These are phyloP conservation scores for Dactylellina drechsleri DNA, from an alignment of 2,329 filamentous ascomycete species.

Conservation along the genomic window DNA sequence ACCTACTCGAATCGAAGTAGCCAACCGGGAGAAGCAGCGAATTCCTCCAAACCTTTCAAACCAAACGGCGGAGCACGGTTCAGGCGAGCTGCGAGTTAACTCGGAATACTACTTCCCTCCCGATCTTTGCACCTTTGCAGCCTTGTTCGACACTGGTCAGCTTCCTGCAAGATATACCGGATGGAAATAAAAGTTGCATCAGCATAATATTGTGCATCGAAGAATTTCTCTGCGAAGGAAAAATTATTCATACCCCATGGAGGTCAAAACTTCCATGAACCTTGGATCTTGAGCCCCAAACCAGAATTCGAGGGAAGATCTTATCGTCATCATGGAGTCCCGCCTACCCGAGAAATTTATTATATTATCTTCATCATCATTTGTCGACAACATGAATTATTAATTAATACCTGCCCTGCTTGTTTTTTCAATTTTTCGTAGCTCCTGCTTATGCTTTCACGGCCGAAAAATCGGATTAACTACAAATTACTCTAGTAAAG, in stretches of 20 bases:
- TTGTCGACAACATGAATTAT: constrained; percentile 18
- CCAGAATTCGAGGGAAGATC: constrained; percentile 20
- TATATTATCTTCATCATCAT: constrained; percentile 29
- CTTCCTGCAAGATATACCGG: constrained; percentile 31
- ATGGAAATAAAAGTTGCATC: constrained; percentile 9
- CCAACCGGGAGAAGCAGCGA: constrained; percentile 38
- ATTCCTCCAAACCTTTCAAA: constrained; percentile 48
- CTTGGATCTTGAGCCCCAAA: too few relatives aligned
- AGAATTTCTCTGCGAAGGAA: constrained; percentile 4
- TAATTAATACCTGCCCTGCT: too few relatives aligned
- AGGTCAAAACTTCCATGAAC: too few relatives aligned
- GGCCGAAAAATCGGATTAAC: constrained; percentile 11
- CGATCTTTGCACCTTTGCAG: not conserved
- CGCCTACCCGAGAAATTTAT: constrained; percentile 10
- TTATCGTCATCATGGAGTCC: constrained; percentile 37
- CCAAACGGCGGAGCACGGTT: constrained; percentile 26
- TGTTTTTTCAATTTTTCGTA: too few relatives aligned
- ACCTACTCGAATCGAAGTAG: constrained; percentile 52
- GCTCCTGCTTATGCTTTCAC: not conserved
- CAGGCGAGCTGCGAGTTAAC: constrained; percentile 32
- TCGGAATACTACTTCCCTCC: constrained; percentile 18
- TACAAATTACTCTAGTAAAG: constrained; percentile 21
- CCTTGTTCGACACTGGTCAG: constrained; percentile 14
- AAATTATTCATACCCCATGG: not conserved
- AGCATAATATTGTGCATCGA: not conserved